These are phyloP conservation scores for Cercospora beticola DNA, from an alignment of 2,329 filamentous ascomycete genomes.

Conservation along the genomic window DNA sequence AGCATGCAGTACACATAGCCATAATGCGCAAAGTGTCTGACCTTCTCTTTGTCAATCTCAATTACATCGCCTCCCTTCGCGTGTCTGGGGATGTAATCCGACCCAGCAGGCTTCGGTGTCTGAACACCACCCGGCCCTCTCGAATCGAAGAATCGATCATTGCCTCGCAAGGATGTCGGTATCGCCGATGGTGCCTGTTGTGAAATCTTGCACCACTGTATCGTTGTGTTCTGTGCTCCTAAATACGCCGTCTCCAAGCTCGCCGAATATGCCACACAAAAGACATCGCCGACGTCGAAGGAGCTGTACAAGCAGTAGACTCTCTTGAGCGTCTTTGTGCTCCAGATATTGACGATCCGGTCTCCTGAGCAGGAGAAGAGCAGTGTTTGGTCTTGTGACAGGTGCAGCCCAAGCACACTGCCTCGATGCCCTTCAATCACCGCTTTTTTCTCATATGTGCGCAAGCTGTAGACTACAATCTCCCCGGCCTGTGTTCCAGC, in stretches of 20 bases:
- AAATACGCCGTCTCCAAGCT: conserved; percentile 81
- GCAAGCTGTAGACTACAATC: conserved; percentile 85
- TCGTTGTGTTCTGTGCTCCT: conserved; percentile 89
- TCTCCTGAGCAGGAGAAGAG: conserved; percentile 94
- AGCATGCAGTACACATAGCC: conserved; percentile 98
- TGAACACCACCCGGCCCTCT: conserved; percentile 77
- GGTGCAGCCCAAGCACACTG: conserved; percentile 79
- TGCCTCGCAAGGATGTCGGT: conserved; percentile 55
- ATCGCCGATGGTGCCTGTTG: conserved; percentile 39
- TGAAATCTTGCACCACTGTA: conserved; percentile 77
- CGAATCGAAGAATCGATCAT: conserved; percentile 93
- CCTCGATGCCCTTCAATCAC: conserved; percentile 87
- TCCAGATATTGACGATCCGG: conserved; percentile 93
- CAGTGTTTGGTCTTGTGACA: conserved; percentile 71
- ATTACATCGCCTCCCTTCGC: conserved; percentile 64
- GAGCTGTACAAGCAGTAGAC: conserved; percentile 89
- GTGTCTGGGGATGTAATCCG: conserved; percentile 49
- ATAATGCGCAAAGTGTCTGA: conserved; percentile 86
- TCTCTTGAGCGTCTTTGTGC: conserved; percentile 69
- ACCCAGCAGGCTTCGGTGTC: conserved; percentile 68
- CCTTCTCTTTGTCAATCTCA: conserved; percentile 77
- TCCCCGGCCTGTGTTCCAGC: conserved; percentile 92
- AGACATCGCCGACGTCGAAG: conserved; percentile 93
- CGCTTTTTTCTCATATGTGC: conserved; percentile 76
- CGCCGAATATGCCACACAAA: conserved; percentile 86